phyloP scores from a whole-genome alignment of 164 flowering plant genomes.

The Chimonanthus praecox region DNA sequence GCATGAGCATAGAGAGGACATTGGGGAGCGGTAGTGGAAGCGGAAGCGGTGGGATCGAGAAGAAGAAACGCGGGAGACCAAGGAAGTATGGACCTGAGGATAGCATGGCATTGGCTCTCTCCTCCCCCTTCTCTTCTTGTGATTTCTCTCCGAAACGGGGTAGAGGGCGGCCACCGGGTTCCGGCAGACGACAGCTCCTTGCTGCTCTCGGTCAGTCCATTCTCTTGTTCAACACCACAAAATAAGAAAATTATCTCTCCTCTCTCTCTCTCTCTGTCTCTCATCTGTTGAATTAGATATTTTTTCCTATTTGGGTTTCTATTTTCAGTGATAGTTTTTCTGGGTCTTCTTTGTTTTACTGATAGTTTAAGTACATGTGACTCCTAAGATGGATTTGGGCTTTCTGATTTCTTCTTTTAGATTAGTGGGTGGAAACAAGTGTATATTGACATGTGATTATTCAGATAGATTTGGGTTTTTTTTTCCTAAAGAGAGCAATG shows the following conservation, averaged over 20 bases:
- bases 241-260: background rate
- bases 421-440: background rate
- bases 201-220: slow-evolving; percentile 56
- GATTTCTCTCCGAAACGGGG: slow-evolving; percentile 39
- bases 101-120: slow-evolving; percentile 25
- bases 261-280: background rate
- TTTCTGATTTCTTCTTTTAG: background rate
- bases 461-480: no score
- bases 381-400: background rate
- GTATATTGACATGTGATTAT: background rate
- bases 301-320: background rate
- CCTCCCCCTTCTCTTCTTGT: slow-evolving; percentile 18
- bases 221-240: no score
- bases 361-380: background rate
- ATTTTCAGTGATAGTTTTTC: background rate
- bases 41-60: slow-evolving; percentile 18
- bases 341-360: background rate
- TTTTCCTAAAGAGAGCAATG: no score
- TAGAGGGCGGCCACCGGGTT: slow-evolving; percentile 60
- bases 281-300: background rate
- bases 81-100: slow-evolving; percentile 78
- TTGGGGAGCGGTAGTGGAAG: slow-evolving; percentile 14
- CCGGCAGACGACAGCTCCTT: slow-evolving; percentile 56
- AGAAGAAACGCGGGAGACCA: slow-evolving; percentile 81
- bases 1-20: slow-evolving; percentile 23